Percentiles rank a stretch among this genome's conserved stretches.
Evolutionary conservation across 2,329 filamentous ascomycete species (phyloP).

Genomic region (Aspergillus sp.): DNA sequence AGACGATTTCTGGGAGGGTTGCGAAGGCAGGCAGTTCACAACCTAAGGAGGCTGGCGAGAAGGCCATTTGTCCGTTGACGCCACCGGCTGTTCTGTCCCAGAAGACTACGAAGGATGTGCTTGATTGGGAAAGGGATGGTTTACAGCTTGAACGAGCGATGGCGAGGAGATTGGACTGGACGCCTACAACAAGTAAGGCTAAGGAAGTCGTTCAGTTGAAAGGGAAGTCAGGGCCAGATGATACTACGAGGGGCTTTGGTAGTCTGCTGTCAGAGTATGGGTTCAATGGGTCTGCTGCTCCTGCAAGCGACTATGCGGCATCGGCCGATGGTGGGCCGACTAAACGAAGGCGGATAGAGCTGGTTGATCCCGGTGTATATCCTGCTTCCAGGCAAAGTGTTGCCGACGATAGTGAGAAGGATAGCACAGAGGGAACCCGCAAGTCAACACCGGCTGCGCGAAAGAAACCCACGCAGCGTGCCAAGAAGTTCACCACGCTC

Average conservation of each 20-base stretch:
- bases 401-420: slow-evolving; percentile 11
- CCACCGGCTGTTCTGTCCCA: not conserved
- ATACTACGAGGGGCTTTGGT: slow-evolving; percentile 30
- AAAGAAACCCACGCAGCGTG: slow-evolving; percentile 51
- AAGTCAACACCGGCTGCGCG: slow-evolving; percentile 15
- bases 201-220: slow-evolving; percentile 25
- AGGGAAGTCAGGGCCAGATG: slow-evolving; percentile 1
- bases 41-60: slow-evolving; percentile 15
- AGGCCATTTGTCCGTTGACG: slow-evolving; percentile 8
- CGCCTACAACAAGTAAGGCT: slow-evolving; percentile 57
- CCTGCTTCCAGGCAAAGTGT: slow-evolving; percentile 13
- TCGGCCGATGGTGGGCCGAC: slow-evolving; percentile 30
- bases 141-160: slow-evolving; percentile 51
- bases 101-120: slow-evolving; percentile 8
- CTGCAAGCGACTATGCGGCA: slow-evolving; percentile 15
- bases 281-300: slow-evolving; percentile 32
- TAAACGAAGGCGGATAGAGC: slow-evolving; percentile 41
- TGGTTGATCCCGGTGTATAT: slow-evolving; percentile 29
- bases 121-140: slow-evolving; percentile 24
- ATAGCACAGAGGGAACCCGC: slow-evolving; percentile 15
- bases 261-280: slow-evolving; percentile 45
- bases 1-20: slow-evolving; percentile 38
- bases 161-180: slow-evolving; percentile 65
- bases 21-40: slow-evolving; percentile 32
- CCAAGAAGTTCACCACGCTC: slow-evolving; percentile 74